Base-by-base conservation (phyloP, 805 yeast species). In the Blastobotrys peoriensis region DNA sequence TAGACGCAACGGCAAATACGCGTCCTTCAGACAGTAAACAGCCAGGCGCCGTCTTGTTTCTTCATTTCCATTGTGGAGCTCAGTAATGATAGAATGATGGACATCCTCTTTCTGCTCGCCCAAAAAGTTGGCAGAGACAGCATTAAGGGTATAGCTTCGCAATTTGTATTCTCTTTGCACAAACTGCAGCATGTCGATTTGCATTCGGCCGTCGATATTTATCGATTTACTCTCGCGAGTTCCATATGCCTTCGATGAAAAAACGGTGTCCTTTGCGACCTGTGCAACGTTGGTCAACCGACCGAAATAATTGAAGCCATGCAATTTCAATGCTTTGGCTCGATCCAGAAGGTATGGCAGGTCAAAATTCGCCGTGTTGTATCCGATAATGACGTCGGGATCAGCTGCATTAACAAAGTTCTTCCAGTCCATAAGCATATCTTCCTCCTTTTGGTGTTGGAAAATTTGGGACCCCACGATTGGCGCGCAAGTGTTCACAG, bases 101-200 rank as follows among this genome's bases (percentile, higher is more conserved):
- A 93, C 99, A 60, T 93, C 99, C 67, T 93, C 99, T 58, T 93
- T 93, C 57, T 93, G 98, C 59, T 94, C 98, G 21, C 86, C 86
- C 54, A 93, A 63, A 59, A 94, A 93, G 57, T 87, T 87, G 0
- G 98, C 94, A 3, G 96, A 86, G 0, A 93, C 99, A 0, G 97
- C 85, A 64, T 93, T 93, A 63, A 93, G 71, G 0, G 98, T 89
- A 65, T 93, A 93, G 2, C 96, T 85, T 64, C 99, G 78, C 56
- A 93, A 71, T 62, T 93, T 94, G 66, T 87, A 88, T 61, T 93
- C 99, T 62, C 98, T 79, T 63, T 89, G 96, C 50, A 87, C 78
- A 60, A 88, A 89, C 56, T 91, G 98, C 33, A 93, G 73, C 61
- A 93, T 69, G 70, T 93, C 99, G 53, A 93, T 69, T 62, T 93